These are phyloP conservation scores for Oxytropis ochrocephala DNA, from an alignment of 306 rosid species.

Conservation along the genomic window DNA sequence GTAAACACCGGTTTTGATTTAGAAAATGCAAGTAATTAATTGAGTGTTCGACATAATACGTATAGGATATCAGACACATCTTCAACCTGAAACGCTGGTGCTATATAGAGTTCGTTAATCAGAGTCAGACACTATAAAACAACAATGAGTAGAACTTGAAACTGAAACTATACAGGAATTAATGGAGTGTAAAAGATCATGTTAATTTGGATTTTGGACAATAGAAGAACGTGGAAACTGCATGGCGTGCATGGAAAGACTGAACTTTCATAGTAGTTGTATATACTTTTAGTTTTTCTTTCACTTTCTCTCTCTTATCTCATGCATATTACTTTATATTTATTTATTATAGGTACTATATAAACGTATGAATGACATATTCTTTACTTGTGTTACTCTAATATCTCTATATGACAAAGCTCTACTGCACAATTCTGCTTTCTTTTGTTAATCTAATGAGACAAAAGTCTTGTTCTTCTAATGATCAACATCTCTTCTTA, in stretches of 20 bases:
- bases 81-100: too few relatives aligned
- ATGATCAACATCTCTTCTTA: conserved; percentile 10
- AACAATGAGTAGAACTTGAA: conserved; percentile 10
- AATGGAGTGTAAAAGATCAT: neutral
- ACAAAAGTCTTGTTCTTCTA: conserved; percentile 54
- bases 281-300: neutral
- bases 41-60: too few relatives aligned
- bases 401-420: conserved; percentile 44
- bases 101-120: neutral
- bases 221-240: conserved; percentile 40
- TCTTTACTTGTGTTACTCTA: conserved; percentile 74
- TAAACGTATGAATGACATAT: conserved; percentile 46
- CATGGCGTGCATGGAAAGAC: conserved; percentile 63
- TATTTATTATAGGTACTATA: conserved; percentile 11
- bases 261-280: conserved; percentile 18
- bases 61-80: too few relatives aligned
- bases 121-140: conserved; percentile 6
- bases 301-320: conserved; percentile 15
- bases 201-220: neutral
- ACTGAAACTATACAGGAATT: neutral
- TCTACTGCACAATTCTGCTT: conserved; percentile 29
- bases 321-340: conserved; percentile 16
- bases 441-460: conserved; percentile 37
- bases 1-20: too few relatives aligned
- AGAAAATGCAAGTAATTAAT: too few relatives aligned